Evolutionary conservation across 2,329 filamentous ascomycete genomes (phyloP), one percentile per base, ranked within the genome.

Genomic region (Phoma sp.): DNA sequence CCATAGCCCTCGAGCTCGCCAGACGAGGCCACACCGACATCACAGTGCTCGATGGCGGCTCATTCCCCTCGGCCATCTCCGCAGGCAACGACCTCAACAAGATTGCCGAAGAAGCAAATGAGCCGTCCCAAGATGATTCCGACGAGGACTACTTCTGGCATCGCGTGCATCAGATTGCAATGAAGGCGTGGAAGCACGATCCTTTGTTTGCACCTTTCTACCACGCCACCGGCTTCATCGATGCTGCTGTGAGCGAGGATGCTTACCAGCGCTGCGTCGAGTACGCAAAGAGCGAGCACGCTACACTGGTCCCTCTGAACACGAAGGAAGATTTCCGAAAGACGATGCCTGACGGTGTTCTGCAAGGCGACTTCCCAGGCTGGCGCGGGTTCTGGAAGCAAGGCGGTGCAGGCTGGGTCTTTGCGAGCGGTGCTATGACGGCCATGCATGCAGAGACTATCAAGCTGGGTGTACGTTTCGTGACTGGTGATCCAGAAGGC

Each of bases 341-440:
- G 12, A 81, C 82, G 0, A 84, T 84, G 82, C 81, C 82, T 1
- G 53, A 76, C 9, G 81, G 82, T 3, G 76, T 84, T 0, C 64
- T 84, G 24, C 82, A 80, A 1, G 81, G 82, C 2, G 68, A 77
- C 0, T 82, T 84, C 40, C 74, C 77, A 0, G 74, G 75, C 6
- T 84, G 82, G 82, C 78, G 78, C 60, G 82, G 82, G 10, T 82
- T 79, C 62, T 76, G 76, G 51, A 80, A 79, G 55, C 60, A 68
- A 17, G 60, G 67, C 24, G 74, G 78, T 7, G 81, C 81, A 3
- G 83, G 83, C 7, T 85, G 82, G 82, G 80, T 84, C 2, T 80
- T 81, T 59, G 82, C 84, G 3, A 72, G 77, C 12, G 81, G 81
- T 32, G 80, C 81, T 0, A 68, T 85, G 54, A 55, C 76, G 36